Evolutionary conservation across 2,329 filamentous ascomycete genomes (phyloP), one percentile per base, ranked within the genome.

Genomic region (Apiospora phragmitis): DNA sequence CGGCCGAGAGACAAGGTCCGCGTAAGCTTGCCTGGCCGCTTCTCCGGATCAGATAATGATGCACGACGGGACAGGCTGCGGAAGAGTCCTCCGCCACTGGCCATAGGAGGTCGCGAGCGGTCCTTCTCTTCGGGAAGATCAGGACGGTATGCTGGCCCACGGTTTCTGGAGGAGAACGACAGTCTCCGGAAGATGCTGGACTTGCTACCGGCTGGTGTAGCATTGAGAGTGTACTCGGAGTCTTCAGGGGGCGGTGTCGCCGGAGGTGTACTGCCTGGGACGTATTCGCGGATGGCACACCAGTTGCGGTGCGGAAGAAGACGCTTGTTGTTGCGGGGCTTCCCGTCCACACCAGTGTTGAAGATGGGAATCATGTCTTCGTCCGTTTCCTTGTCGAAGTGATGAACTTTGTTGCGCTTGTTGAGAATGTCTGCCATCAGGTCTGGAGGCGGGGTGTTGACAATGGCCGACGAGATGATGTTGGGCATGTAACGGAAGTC

Each of bases 401-500:
- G 90, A 75, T 92, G 90, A 1, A 92, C 81, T 80, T 92, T 98
- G 85, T 98, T 98, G 38, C 96, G 90, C 84, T 93, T 96, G 84
- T 98, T 98, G 72, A 99, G 87, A 68, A 97, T 89, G 80, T 99
- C 95, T 6, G 94, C 94, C 84, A 98, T 88, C 77, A 97, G 85
- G 68, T 96, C 93, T 0, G 95, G 92, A 24, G 95, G 94, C 6
- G 97, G 96, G 18, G 92, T 91, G 79, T 99, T 98, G 76, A 93
- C 95, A 78, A 99, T 98, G 16, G 95, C 94, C 0, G 95, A 98
- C 0, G 94, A 97, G 75, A 98, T 91, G 71, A 99, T 84, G 77
- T 99, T 99, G 5, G 94, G 93, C 92, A 99, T 99, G 79, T 99
- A 99, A 72, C 96, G 89, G 77, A 96, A 95, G 79, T 99, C 96